phyloP scores from a whole-genome alignment of 495 filamentous ascomycete genomes.

The Aspergillus homomorphus region DNA sequence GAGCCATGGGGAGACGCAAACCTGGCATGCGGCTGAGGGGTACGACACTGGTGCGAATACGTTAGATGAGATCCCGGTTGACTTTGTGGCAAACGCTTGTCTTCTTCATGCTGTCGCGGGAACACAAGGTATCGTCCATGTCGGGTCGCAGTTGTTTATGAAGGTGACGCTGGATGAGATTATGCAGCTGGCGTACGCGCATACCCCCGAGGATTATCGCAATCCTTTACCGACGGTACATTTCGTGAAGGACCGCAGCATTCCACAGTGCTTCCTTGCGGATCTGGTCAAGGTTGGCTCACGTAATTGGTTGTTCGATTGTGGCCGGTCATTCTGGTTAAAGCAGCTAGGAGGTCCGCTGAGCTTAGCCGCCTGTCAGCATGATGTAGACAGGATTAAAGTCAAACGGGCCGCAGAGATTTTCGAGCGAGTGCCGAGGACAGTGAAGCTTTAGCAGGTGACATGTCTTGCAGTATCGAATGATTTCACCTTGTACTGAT shows the following conservation, averaged over 20 bases:
- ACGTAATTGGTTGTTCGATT: conserved; percentile 39
- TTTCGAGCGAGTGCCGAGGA: conserved; percentile 17
- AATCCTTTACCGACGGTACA: conserved; percentile 25
- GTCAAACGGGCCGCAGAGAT: conserved; percentile 21
- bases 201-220: conserved; percentile 23
- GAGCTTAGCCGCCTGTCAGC: conserved; percentile 27
- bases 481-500: background rate
- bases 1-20: conserved; percentile 27
- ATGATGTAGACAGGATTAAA: conserved; percentile 29
- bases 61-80: conserved; percentile 41
- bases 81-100: conserved; percentile 41
- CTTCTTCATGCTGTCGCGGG: conserved; percentile 34
- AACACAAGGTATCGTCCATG: conserved; percentile 35
- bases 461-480: background rate
- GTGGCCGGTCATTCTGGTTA: conserved; percentile 37
- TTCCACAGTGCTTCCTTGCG: conserved; percentile 32
- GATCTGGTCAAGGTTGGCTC: conserved; percentile 35
- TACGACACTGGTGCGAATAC: conserved; percentile 32
- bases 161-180: conserved; percentile 31
- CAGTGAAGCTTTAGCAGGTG: conserved; percentile 12
- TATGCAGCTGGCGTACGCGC: conserved; percentile 17
- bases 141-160: conserved; percentile 33
- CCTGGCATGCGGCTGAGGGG: conserved; percentile 35
- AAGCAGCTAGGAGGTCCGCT: conserved; percentile 32
- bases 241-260: conserved; percentile 29